phyloP scores from a whole-genome alignment of 2,329 filamentous ascomycete genomes.

The Hypoxylon sp. region DNA sequence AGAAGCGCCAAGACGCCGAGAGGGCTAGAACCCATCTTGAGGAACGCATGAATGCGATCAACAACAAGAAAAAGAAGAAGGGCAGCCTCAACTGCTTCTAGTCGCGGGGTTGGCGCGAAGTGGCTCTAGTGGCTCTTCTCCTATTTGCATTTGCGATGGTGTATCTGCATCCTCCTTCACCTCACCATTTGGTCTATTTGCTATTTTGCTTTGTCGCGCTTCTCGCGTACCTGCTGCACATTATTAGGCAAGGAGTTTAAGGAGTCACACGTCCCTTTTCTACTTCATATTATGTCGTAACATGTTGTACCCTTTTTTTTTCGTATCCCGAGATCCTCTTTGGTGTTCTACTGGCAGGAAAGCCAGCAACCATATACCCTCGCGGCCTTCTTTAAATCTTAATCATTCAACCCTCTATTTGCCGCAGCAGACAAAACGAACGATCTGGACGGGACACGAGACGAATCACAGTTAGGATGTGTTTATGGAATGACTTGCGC shows the following conservation, averaged over 20 bases:
- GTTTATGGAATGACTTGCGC: slow-evolving; percentile 42
- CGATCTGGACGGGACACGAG: slow-evolving; percentile 52
- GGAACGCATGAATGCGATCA: slow-evolving; percentile 93
- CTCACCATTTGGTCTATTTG: slow-evolving; percentile 23
- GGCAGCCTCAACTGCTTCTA: slow-evolving; percentile 98
- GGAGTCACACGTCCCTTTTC: slow-evolving; percentile 29
- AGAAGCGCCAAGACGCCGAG: slow-evolving; percentile 91
- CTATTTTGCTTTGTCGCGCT: slow-evolving; percentile 30
- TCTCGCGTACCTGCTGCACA: slow-evolving; percentile 29
- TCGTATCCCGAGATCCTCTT: slow-evolving; percentile 22
- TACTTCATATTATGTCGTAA: slow-evolving; percentile 29
- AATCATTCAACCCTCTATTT: slow-evolving; percentile 39
- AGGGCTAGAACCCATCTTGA: slow-evolving; percentile 90
- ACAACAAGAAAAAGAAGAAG: slow-evolving; percentile 96
- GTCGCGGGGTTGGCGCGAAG: slow-evolving; percentile 50
- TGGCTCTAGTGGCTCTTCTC: slow-evolving; percentile 34
- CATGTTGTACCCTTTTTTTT: slow-evolving; percentile 11
- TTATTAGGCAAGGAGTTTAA: slow-evolving; percentile 46
- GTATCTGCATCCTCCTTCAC: slow-evolving; percentile 18
- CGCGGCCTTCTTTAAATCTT: slow-evolving; percentile 32
- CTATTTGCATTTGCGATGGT: slow-evolving; percentile 33
- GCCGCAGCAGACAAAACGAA: slow-evolving; percentile 44
- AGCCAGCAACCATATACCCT: slow-evolving; percentile 32
- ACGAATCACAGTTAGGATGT: slow-evolving; percentile 49
- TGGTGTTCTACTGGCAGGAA: slow-evolving; percentile 18